Percentiles rank a stretch among this genome's conserved stretches.
phyloP scores from a whole-genome alignment of 768 basidiomycete genomes.

The Gyrodon lividus region DNA sequence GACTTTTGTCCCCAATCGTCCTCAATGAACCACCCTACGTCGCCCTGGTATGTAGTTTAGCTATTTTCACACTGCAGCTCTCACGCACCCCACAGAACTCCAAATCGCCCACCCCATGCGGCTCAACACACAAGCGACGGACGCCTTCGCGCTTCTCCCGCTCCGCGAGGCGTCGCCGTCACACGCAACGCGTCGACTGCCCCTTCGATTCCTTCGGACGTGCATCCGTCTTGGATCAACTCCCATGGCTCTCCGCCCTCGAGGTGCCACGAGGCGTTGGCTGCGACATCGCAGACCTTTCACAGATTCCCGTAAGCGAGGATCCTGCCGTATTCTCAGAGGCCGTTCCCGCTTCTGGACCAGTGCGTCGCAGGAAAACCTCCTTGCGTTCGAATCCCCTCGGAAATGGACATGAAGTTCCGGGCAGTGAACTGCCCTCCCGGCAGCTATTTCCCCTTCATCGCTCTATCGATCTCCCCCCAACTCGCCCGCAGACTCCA shows the following conservation, averaged over 20 bases:
- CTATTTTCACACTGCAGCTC: neutral
- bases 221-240: conserved; percentile 50
- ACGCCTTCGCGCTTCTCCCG: conserved; percentile 36
- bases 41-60: conserved; percentile 17
- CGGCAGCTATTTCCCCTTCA: conserved; percentile 26
- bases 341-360: conserved; percentile 40
- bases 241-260: conserved; percentile 67
- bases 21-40: conserved; percentile 29
- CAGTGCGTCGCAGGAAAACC: conserved; percentile 58
- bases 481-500: conserved; percentile 31
- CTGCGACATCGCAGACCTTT: conserved; percentile 66
- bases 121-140: conserved; percentile 37
- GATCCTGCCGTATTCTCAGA: conserved; percentile 20
- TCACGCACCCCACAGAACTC: conserved; percentile 31
- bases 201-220: conserved; percentile 35
- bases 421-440: conserved; percentile 12
- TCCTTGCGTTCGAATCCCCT: conserved; percentile 52
- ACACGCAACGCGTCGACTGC: conserved; percentile 41
- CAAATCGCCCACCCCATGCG: conserved; percentile 40
- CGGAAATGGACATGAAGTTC: conserved; percentile 23
- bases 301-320: conserved; percentile 45
- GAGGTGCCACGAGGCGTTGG: conserved; percentile 45
- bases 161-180: conserved; percentile 42
- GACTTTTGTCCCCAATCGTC: conserved; percentile 39
- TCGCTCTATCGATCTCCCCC: conserved; percentile 25